These are phyloP conservation scores for Phytophthora citricola DNA, from an alignment of 352 stramenopile genomes.

Conservation along the genomic window DNA sequence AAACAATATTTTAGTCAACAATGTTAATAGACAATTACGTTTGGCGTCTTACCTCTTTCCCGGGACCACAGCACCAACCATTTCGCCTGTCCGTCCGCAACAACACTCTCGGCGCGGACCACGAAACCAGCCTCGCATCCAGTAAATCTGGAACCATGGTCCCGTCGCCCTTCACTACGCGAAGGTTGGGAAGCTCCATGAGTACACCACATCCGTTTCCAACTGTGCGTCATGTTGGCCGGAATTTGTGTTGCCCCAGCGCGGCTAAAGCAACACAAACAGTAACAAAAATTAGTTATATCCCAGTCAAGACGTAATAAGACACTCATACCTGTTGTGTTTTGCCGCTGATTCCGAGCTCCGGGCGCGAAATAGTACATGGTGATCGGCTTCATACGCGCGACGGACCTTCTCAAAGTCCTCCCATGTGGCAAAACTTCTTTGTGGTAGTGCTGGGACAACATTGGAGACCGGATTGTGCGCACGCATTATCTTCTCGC, in stretches of 20 bases:
- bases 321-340: neutral
- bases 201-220: constrained; percentile 10
- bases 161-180: constrained; percentile 1
- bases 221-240: neutral
- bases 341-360: neutral
- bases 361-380: constrained; percentile 1
- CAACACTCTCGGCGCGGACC: neutral
- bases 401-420: constrained; percentile 1
- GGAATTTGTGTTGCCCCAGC: neutral
- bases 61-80: neutral
- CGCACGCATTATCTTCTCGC: constrained; percentile 1
- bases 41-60: neutral
- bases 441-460: constrained; percentile 1
- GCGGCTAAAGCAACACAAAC: constrained; percentile 6
- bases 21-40: neutral
- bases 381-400: constrained; percentile 1
- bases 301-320: neutral
- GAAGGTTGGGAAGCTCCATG: constrained; percentile 1
- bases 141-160: constrained; percentile 3
- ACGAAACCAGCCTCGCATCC: constrained; percentile 2
- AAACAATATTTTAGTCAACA: neutral
- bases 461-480: neutral
- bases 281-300: neutral
- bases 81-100: neutral
- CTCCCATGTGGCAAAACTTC: constrained; percentile 1